Percentiles rank a stretch among this genome's conserved stretches.
phyloP scores from a whole-genome alignment of 371 early-diverging fungal genomes.

The Paramicrosporidium saccamoebae region DNA sequence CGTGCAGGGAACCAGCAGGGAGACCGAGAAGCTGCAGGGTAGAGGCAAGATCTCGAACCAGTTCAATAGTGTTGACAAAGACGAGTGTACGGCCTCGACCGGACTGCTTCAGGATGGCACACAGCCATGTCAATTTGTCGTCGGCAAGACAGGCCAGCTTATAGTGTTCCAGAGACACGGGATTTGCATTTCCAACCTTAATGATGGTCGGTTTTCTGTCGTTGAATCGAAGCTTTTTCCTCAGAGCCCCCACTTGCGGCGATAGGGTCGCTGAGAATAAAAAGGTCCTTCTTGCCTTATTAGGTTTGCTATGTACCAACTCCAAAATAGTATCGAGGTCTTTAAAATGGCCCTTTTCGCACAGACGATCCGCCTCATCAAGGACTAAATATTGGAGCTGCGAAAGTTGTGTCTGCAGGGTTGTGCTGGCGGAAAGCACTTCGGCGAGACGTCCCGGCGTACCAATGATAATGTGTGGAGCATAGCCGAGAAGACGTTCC shows the following conservation, averaged over 20 bases:
- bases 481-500: slow-evolving; percentile 20
- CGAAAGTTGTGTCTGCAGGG: slow-evolving; percentile 3
- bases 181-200: slow-evolving; percentile 20
- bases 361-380: slow-evolving; percentile 85
- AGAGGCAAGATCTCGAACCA: slow-evolving; percentile 48
- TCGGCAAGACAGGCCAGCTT: slow-evolving; percentile 45
- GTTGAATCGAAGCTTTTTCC: slow-evolving; percentile 28
- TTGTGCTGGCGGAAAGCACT: slow-evolving; percentile 24
- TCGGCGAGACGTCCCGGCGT: slow-evolving; percentile 95
- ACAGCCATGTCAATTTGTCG: slow-evolving; percentile 55
- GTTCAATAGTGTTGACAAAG: slow-evolving; percentile 77
- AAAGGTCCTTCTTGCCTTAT: slow-evolving; percentile 15
- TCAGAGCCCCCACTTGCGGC: slow-evolving; percentile 15
- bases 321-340: slow-evolving; percentile 25
- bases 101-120: slow-evolving; percentile 46
- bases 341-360: slow-evolving; percentile 64
- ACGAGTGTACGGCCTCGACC: slow-evolving; percentile 63
- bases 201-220: slow-evolving; percentile 26
- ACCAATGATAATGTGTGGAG: slow-evolving; percentile 65
- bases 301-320: slow-evolving; percentile 4
- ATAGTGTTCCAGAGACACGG: slow-evolving; percentile 21
- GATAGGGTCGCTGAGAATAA: slow-evolving; percentile 83
- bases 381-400: slow-evolving; percentile 32
- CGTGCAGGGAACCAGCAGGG: slow-evolving; percentile 16
- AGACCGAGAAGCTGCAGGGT: slow-evolving; percentile 23